A percentile compares a stretch with the other conserved stretches of the same genome.
Evolutionary conservation across 495 filamentous ascomycete species (phyloP).

Genomic region (Tuber umbilicatum): DNA sequence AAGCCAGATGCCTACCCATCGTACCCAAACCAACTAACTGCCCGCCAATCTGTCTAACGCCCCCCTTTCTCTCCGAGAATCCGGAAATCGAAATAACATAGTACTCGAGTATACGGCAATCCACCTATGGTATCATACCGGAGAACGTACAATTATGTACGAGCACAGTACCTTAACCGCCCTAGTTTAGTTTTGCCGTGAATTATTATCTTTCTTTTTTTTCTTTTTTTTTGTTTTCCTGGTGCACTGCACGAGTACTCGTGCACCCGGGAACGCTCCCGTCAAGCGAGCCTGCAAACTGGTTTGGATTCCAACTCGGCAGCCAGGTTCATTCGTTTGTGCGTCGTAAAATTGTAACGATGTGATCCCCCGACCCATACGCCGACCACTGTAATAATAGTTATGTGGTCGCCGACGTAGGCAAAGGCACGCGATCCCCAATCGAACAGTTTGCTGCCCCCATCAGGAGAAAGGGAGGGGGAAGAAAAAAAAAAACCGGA

Average conservation of each 20-base stretch:
- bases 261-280: constrained; percentile 1
- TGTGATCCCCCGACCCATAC: neutral
- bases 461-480: neutral
- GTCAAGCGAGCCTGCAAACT: constrained; percentile 3
- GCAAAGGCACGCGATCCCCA: neutral
- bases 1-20: neutral
- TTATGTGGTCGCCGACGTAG: constrained; percentile 3
- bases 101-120: neutral
- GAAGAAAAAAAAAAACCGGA: neutral
- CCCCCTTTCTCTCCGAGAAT: neutral
- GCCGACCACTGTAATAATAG: neutral
- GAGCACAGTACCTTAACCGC: neutral
- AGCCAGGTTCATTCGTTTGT: neutral
- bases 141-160: neutral
- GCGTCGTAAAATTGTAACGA: constrained; percentile 1
- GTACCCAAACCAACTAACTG: neutral
- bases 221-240: neutral
- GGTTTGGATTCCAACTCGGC: constrained; percentile 1
- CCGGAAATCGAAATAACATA: neutral
- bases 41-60: neutral
- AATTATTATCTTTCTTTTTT: neutral
- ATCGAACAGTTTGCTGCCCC: constrained; percentile 1
- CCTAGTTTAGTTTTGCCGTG: neutral
- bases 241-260: neutral
- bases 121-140: neutral